Conservation (phyloP, 1,139 yeast species). For the Nakaseomyces nivariensis region DNA sequence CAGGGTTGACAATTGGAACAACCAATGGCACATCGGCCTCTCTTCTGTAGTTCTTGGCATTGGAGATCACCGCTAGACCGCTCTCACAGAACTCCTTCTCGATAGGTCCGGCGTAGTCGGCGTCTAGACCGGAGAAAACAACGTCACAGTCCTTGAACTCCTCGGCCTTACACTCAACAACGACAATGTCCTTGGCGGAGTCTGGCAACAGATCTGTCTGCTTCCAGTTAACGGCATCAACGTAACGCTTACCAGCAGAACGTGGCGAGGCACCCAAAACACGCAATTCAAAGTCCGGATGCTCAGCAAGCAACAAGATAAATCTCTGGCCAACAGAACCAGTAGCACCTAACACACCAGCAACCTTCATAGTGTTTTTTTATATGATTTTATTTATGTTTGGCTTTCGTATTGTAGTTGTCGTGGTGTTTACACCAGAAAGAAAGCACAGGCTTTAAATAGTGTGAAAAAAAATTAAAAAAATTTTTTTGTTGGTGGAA, state of each 20-base stretch:
- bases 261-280: conserved; percentile 89
- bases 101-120: conserved; percentile 87
- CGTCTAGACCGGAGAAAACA: conserved; percentile 89
- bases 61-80: conserved; percentile 79
- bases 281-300: conserved; percentile 79
- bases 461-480: no score
- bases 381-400: not conserved
- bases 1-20: conserved; percentile 94
- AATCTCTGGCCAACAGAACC: conserved; percentile 98
- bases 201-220: conserved; percentile 80
- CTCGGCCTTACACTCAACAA: conserved; percentile 67
- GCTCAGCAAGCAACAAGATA: conserved; percentile 70
- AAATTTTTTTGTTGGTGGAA: no score
- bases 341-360: conserved; percentile 94
- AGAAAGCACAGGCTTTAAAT: no score
- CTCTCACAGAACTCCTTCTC: conserved; percentile 75
- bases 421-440: no score
- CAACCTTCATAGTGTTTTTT: conserved; percentile 25
- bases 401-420: no score
- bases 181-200: conserved; percentile 49
- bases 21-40: conserved; percentile 79
- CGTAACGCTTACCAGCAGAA: conserved; percentile 83
- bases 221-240: conserved; percentile 88
- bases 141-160: conserved; percentile 82
- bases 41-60: conserved; percentile 94